These are phyloP conservation scores for Ceratocystis albifundus DNA, from an alignment of 2,329 filamentous ascomycete species.

Conservation along the genomic window DNA sequence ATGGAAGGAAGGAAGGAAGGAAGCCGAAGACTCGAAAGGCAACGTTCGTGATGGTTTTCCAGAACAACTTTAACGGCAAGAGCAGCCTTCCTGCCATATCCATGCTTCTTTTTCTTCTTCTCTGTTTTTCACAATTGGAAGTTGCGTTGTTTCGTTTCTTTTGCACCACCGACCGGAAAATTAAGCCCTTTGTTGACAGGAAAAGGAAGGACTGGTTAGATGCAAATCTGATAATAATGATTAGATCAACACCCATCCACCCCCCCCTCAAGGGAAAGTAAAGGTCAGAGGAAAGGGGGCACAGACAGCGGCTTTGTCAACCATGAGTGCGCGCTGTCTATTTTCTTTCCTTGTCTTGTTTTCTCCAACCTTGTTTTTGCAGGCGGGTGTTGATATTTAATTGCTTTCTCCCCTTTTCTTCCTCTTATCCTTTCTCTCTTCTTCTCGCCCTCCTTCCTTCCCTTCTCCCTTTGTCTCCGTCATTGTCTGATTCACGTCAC, in stretches of 20 bases:
- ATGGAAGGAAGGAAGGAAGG: neutral
- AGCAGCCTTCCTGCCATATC: too few species aligned
- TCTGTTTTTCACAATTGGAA: too few species aligned
- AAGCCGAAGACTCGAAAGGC: neutral
- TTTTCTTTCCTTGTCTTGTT: neutral
- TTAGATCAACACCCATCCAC: neutral
- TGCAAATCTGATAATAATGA: constrained; percentile 7
- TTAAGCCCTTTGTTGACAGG: neutral
- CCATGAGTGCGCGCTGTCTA: neutral
- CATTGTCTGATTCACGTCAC: neutral
- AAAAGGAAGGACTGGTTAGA: neutral
- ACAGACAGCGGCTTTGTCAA: constrained; percentile 9
- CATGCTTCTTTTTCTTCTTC: too few species aligned
- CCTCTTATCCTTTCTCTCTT: neutral
- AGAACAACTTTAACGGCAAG: too few species aligned
- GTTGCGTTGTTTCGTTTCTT: too few species aligned
- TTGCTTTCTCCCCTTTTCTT: neutral
- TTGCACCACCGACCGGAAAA: too few species aligned
- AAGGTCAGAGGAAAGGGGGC: neutral
- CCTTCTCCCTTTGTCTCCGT: neutral
- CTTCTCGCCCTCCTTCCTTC: neutral
- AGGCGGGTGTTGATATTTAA: neutral
- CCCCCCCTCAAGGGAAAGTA: neutral
- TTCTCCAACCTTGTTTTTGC: neutral
- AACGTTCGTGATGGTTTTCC: too few species aligned